Base-by-base conservation (phyloP, 306 rosid species). In the Senna siamea region DNA sequence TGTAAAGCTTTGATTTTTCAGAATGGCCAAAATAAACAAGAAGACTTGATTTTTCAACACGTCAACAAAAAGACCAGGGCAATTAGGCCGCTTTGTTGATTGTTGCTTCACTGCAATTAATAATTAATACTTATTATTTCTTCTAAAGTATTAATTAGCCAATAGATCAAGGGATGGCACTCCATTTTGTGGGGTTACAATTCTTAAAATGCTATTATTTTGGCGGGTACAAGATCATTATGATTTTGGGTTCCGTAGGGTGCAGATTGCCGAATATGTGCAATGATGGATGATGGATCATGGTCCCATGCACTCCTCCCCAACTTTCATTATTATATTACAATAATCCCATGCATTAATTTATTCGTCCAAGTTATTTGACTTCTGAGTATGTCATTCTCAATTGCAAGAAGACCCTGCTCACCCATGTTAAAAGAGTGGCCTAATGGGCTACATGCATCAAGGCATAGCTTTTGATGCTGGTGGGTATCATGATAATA, bases 291-390 rank as follows among this genome's bases (percentile, higher is more conserved):
- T 26, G 58, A 4, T 58, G n/a, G n/a, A n/a, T n/a, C n/a, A n/a
- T n/a, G n/a, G 46, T 12, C 57, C 40, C 23, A 26, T 37, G 35
- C 62, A 40, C 55, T 60, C 11, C n/a, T 63, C 69, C 10, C 34
- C 38, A 23, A 0, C 32, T 22, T n/a, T 14, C 4, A 17, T 18
- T 2, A 22, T 37, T 35, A 1, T 52, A 3, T 52, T 19, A 40
- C n/a, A 52, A 35, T 22, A 8, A 67, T 32, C 6, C 8, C 48
- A 65, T 62, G 32, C 73, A 19, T 15, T 10, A 15, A 5, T 32
- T 18, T 23, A 75, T 58, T 12, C 40, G 14, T 67, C 28, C 69
- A 34, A 47, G 20, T 44, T 43, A 12, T 30, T 65, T 75, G 73
- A 66, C 74, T 28, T 65, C 54, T 26, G 38, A 28, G 37, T 4